Evolutionary conservation across 768 basidiomycete species (phyloP).

Genomic region (Crassisporium funariophilum): DNA sequence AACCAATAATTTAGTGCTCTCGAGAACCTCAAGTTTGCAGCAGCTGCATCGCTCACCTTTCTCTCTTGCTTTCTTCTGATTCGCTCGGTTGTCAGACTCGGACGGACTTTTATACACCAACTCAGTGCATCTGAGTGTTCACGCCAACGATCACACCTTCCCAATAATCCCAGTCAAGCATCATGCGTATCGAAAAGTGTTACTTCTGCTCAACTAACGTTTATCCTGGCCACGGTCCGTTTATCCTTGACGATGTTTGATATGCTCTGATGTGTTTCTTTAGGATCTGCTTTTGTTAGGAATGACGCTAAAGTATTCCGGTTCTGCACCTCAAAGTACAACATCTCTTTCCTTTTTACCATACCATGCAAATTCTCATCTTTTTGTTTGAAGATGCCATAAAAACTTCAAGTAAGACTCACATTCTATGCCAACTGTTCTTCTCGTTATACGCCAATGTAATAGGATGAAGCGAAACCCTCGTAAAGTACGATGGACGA

Average conservation of each 20-base stretch:
- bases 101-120: no score
- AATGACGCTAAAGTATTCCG: constrained; percentile 98
- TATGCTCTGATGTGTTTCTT: not conserved
- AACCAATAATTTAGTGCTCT: no score
- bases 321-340: constrained; percentile 96
- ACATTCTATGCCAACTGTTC: not conserved
- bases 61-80: no score
- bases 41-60: no score
- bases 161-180: no score
- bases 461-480: constrained; percentile 98
- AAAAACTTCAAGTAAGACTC: constrained; percentile 94
- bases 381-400: constrained; percentile 68
- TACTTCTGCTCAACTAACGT: constrained; percentile 97
- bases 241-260: not conserved
- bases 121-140: no score
- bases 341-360: constrained; percentile 11
- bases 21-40: no score
- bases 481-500: constrained; percentile 98
- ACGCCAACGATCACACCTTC: no score
- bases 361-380: constrained; percentile 2
- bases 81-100: no score
- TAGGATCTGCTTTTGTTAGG: constrained; percentile 93
- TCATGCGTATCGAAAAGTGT: constrained; percentile 96
- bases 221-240: constrained; percentile 92
- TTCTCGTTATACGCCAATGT: constrained; percentile 5